Conservation (phyloP, 495 filamentous ascomycete genomes). For the Clohesyomyces aquaticus region DNA sequence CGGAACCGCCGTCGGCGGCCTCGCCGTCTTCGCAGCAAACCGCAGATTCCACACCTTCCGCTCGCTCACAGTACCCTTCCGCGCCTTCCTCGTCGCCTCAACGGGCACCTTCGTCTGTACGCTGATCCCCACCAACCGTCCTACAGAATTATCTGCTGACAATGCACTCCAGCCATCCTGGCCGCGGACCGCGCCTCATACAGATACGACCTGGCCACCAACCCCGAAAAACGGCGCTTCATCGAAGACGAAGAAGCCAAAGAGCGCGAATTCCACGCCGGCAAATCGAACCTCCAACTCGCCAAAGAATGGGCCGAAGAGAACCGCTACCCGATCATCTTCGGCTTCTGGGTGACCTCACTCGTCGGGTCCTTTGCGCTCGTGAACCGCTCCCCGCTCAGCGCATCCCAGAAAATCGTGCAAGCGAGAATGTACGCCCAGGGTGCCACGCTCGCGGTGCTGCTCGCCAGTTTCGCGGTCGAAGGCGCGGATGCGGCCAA, state of each 20-base stretch:
- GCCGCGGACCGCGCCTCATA: conserved; percentile 80
- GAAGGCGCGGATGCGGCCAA: conserved; percentile 81
- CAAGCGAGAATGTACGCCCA: conserved; percentile 99
- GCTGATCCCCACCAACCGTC: conserved; percentile 11
- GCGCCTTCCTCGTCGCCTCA: conserved; percentile 85
- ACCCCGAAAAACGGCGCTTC: conserved; percentile 67
- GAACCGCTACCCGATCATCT: conserved; percentile 89
- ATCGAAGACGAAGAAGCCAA: conserved; percentile 61
- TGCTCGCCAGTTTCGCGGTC: conserved; percentile 84
- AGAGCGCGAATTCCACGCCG: conserved; percentile 55
- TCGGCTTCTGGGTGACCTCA: conserved; percentile 77
- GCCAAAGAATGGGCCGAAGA: conserved; percentile 65
- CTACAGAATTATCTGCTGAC: conserved; percentile 5
- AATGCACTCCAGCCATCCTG: conserved; percentile 65
- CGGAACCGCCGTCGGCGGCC: conserved; percentile 64
- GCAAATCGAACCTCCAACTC: conserved; percentile 60
- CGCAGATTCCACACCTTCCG: conserved; percentile 73
- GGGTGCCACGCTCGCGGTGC: conserved; percentile 84
- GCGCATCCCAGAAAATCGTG: conserved; percentile 84
- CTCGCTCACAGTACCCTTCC: conserved; percentile 81
- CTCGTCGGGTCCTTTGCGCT: conserved; percentile 78
- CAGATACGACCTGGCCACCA: conserved; percentile 68
- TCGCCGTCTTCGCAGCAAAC: conserved; percentile 64
- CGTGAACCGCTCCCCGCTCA: conserved; percentile 78
- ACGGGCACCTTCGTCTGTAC: conserved; percentile 76